A percentile compares a stretch with the other conserved stretches of the same genome.
phyloP scores from a whole-genome alignment of 2,329 filamentous ascomycete species.

The Lasiodiplodia theobromae region DNA sequence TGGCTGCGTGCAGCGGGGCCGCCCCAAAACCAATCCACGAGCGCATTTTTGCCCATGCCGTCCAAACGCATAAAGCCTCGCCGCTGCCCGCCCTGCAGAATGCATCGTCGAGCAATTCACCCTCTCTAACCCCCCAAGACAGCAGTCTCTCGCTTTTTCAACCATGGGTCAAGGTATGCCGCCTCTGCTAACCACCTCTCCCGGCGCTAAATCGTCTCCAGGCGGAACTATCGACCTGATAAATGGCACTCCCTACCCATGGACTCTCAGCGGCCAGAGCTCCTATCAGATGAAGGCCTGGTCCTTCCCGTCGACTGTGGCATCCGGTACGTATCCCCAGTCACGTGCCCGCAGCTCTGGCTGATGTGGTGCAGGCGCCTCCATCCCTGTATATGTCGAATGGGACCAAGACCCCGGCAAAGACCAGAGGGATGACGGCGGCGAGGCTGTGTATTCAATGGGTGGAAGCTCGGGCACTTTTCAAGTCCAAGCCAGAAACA shows the following conservation, averaged over 20 bases:
- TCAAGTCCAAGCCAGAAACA: slow-evolving; percentile 41
- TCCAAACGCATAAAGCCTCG: not conserved
- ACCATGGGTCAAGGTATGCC: slow-evolving; percentile 29
- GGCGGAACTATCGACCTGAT: slow-evolving; percentile 48
- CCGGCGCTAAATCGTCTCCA: slow-evolving; percentile 29
- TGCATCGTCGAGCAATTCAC: not conserved
- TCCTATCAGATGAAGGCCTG: slow-evolving; percentile 50
- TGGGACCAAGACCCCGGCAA: slow-evolving; percentile 39
- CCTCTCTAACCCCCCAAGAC: not conserved
- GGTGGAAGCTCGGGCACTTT: slow-evolving; percentile 41
- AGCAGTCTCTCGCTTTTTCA: not conserved
- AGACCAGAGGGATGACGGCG: slow-evolving; percentile 42
- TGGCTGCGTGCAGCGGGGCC: slow-evolving; percentile 9
- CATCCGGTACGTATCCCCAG: slow-evolving; percentile 35
- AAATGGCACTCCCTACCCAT: slow-evolving; percentile 51
- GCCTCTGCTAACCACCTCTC: slow-evolving; percentile 1
- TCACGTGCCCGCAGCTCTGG: not conserved
- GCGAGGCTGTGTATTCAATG: slow-evolving; percentile 45
- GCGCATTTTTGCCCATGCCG: not conserved
- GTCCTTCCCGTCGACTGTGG: slow-evolving; percentile 43
- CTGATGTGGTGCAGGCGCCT: slow-evolving; percentile 34
- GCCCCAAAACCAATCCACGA: slow-evolving; percentile 13
- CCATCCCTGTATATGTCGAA: slow-evolving; percentile 42
- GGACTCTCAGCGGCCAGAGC: slow-evolving; percentile 40
- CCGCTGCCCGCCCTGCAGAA: not conserved